phyloP scores from a whole-genome alignment of 2,329 filamentous ascomycete genomes.

The Alternaria triticimaculans region DNA sequence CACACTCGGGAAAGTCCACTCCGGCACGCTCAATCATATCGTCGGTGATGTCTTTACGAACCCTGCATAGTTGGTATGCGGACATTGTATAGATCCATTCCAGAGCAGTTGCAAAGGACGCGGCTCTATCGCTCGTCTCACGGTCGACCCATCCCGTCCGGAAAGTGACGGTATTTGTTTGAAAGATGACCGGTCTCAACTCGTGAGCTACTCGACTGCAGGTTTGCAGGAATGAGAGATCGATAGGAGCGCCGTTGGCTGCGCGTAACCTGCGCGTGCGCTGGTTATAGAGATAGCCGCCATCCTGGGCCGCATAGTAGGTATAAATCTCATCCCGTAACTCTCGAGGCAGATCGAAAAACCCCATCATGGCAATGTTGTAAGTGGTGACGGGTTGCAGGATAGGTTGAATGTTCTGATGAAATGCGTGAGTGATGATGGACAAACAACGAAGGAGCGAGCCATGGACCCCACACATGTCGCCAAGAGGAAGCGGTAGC shows the following conservation, averaged over 20 bases:
- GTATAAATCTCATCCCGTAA: background rate
- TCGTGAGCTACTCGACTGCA: background rate
- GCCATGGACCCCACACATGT: background rate
- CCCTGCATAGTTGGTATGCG: background rate
- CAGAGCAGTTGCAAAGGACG: background rate
- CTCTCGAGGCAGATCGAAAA: background rate
- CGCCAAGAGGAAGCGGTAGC: background rate
- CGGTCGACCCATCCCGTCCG: background rate
- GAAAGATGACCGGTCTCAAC: background rate
- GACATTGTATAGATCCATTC: background rate
- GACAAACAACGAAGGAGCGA: background rate
- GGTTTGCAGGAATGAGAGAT: background rate
- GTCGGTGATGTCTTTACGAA: background rate
- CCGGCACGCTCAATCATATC: background rate
- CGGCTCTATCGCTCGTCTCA: background rate
- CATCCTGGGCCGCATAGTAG: background rate
- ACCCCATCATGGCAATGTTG: background rate
- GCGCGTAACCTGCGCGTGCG: background rate
- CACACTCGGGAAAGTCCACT: background rate
- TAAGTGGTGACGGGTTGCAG: background rate
- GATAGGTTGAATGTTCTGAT: background rate
- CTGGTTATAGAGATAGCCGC: background rate
- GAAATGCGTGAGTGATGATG: background rate
- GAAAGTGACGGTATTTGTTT: background rate
- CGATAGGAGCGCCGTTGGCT: background rate